Conservation (phyloP, 2,329 filamentous ascomycete species). For the Akanthomyces dipterigenus region DNA sequence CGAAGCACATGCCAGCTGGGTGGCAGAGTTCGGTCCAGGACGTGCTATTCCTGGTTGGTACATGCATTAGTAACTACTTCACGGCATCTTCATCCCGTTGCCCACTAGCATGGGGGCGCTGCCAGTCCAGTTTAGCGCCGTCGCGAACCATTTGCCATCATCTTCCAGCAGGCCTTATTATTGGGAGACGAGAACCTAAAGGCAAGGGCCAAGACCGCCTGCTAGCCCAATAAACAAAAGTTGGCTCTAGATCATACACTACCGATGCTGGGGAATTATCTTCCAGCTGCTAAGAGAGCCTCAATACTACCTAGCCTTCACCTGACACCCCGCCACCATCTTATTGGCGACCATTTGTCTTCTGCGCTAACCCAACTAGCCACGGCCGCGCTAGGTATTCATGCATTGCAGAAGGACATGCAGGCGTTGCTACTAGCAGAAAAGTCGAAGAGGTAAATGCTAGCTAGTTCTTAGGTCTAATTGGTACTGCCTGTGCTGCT, state of each 20-base stretch:
- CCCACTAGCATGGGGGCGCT: no score
- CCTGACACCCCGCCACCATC: slow-evolving; percentile 1
- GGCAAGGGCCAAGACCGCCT: no score
- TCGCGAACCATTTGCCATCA: no score
- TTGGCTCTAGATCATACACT: no score
- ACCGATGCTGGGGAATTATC: background rate
- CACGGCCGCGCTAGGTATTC: background rate
- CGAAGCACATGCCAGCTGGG: background rate
- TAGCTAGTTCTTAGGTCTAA: background rate
- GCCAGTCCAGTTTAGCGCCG: no score
- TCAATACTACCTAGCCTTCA: background rate
- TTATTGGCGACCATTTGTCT: background rate
- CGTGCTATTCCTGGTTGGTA: no score
- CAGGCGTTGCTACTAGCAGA: background rate
- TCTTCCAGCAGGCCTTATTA: no score
- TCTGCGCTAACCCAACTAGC: background rate
- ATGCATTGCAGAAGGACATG: background rate
- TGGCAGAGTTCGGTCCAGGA: no score
- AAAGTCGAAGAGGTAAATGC: background rate
- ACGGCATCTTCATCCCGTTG: no score
- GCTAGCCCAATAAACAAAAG: no score
- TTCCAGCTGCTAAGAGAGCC: background rate
- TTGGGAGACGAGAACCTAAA: no score
- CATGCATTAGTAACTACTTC: no score
- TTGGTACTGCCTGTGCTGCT: background rate